phyloP scores from a whole-genome alignment of 805 yeast genomes.

The Maudiozyma bulderi region DNA sequence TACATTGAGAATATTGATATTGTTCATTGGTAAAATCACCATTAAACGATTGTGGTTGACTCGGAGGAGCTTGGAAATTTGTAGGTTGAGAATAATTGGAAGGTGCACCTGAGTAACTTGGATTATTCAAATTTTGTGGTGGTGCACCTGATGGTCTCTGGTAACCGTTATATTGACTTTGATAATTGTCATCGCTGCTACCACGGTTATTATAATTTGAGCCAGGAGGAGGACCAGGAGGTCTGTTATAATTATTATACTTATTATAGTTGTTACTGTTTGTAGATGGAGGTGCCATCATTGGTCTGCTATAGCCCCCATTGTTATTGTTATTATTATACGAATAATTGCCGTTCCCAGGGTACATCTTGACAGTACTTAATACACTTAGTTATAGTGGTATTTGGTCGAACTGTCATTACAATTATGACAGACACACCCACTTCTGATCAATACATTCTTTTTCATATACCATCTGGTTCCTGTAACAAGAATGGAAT shows the following conservation, averaged over 20 bases:
- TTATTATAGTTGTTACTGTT: neutral
- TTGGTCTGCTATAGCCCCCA: conserved; percentile 1
- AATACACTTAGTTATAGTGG: too few relatives aligned
- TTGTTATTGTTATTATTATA: conserved; percentile 16
- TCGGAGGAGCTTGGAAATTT: conserved; percentile 7
- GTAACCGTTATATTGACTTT: neutral
- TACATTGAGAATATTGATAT: conserved; percentile 48
- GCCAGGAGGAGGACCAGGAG: conserved; percentile 10
- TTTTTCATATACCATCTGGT: too few relatives aligned
- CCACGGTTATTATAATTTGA: neutral
- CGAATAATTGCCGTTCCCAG: conserved; percentile 29
- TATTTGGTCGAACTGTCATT: neutral
- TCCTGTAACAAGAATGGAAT: too few relatives aligned
- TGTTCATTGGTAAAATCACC: conserved; percentile 6
- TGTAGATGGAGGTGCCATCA: neutral
- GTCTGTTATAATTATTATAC: conserved; percentile 8
- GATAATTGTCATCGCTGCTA: neutral
- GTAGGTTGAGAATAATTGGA: conserved; percentile 7
- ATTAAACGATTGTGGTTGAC: conserved; percentile 4
- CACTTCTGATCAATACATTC: too few relatives aligned
- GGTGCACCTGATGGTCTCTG: neutral
- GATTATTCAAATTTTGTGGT: conserved; percentile 3
- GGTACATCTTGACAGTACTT: conserved; percentile 11
- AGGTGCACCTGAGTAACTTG: conserved; percentile 5
- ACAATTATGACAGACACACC: too few relatives aligned